Conservation (phyloP, 1,284 basidiomycete species). For the Pholiota adiposa region DNA sequence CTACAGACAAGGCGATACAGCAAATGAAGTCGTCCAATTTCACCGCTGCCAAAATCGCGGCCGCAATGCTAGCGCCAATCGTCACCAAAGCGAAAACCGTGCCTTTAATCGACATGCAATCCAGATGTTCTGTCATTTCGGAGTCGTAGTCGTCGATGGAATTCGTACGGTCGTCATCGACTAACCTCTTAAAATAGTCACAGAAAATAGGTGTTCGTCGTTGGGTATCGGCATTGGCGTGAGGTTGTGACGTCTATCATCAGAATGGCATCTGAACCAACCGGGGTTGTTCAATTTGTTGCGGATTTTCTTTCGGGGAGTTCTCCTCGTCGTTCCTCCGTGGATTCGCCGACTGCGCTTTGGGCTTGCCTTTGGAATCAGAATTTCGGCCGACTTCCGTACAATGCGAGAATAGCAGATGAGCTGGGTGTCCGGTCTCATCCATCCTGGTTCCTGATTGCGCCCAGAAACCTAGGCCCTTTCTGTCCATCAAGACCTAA, state of each 20-base stretch:
- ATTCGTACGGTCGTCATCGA: too few species aligned
- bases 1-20: not conserved
- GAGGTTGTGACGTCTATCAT: too few species aligned
- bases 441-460: conserved; percentile 19
- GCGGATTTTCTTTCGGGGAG: too few species aligned
- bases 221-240: too few species aligned
- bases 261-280: too few species aligned
- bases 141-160: not conserved
- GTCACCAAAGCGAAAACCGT: not conserved
- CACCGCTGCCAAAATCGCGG: not conserved
- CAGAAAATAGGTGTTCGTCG: too few species aligned
- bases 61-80: not conserved
- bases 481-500: conserved; percentile 17
- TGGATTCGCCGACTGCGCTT: too few species aligned
- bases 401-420: conserved; percentile 12
- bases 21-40: not conserved
- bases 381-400: too few species aligned
- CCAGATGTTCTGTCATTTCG: not conserved
- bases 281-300: too few species aligned
- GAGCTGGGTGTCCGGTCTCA: conserved; percentile 17
- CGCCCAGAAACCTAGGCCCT: conserved; percentile 17
- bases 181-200: too few species aligned
- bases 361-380: too few species aligned
- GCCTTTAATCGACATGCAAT: not conserved
- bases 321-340: too few species aligned